Conservation (phyloP, 108 stramenopile species). For the Cyclotella sp. region DNA sequence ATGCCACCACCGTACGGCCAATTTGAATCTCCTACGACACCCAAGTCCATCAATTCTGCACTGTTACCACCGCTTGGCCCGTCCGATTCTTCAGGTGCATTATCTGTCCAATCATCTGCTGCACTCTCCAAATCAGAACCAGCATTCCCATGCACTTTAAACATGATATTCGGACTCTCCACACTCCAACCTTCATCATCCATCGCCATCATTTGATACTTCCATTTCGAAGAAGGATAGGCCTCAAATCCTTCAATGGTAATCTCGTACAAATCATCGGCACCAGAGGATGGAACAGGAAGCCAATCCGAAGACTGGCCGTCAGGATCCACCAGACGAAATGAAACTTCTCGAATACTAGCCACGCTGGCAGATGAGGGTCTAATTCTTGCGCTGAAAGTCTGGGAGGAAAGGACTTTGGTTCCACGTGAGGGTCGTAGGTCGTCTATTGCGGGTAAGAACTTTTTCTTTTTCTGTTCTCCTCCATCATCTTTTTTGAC, state of each 20-base stretch:
- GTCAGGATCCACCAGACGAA: slow-evolving; percentile 23
- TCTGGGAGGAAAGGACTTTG: slow-evolving; percentile 14
- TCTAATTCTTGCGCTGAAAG: slow-evolving; percentile 12
- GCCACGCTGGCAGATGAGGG: slow-evolving; percentile 18
- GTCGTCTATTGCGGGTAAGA: neutral
- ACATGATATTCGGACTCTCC: slow-evolving; percentile 19
- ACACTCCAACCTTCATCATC: slow-evolving; percentile 26
- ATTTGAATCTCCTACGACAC: slow-evolving; percentile 23
- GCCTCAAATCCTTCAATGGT: slow-evolving; percentile 40
- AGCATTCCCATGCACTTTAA: slow-evolving; percentile 2
- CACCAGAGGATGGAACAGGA: slow-evolving; percentile 1
- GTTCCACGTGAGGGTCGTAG: slow-evolving; percentile 4
- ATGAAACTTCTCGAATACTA: slow-evolving; percentile 3
- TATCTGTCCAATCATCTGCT: neutral
- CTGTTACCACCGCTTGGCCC: neutral
- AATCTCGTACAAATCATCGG: slow-evolving; percentile 27
- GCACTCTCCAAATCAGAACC: slow-evolving; percentile 7
- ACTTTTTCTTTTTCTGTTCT: slow-evolving; percentile 1
- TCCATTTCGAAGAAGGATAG: slow-evolving; percentile 29
- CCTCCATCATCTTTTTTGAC: slow-evolving; percentile 14
- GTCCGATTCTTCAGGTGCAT: neutral
- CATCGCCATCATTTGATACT: slow-evolving; percentile 19
- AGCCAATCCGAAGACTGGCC: slow-evolving; percentile 23
- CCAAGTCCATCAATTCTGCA: neutral
- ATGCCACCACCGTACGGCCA: slow-evolving; percentile 40